Conservation (phyloP, 306 rosid species). For the Fragaria nilgerrensis region DNA sequence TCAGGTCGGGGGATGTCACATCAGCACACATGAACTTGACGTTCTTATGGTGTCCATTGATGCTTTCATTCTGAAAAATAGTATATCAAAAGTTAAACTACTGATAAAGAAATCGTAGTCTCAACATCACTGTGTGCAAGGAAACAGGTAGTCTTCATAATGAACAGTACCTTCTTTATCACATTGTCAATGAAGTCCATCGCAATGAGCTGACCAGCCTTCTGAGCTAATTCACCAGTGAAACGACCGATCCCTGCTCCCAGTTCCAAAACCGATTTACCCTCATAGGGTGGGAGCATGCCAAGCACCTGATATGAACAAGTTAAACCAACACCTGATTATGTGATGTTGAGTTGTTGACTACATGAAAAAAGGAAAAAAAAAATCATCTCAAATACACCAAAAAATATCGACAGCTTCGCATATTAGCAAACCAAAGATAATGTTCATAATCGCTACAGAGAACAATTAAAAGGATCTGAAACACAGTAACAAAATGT, state of each 20-base stretch:
- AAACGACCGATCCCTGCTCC: conserved; percentile 99
- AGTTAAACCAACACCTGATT: background rate
- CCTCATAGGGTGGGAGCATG: conserved; percentile 68
- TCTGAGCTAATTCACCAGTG: conserved; percentile 77
- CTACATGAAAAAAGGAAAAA: background rate
- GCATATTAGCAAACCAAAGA: background rate
- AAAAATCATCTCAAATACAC: background rate
- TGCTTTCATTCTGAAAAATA: conserved; percentile 70
- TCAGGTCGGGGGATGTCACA: conserved; percentile 71
- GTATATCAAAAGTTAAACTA: conserved; percentile 3
- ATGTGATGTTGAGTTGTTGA: background rate
- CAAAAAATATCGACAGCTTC: background rate
- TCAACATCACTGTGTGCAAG: conserved; percentile 9
- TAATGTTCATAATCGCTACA: background rate
- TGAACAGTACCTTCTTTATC: conserved; percentile 64
- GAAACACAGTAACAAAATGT: background rate
- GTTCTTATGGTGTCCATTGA: conserved; percentile 77
- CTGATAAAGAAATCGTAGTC: background rate
- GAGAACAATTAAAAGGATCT: background rate
- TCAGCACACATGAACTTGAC: conserved; percentile 87
- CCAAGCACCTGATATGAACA: conserved; percentile 57
- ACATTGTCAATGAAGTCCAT: conserved; percentile 88
- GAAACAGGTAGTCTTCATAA: background rate
- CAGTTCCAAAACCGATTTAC: conserved; percentile 77
- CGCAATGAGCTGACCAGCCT: conserved; percentile 80